Evolutionary conservation across 805 yeast species (phyloP), one percentile per base, ranked within the genome.

Genomic region (Saccharomycopsis schoenii): DNA sequence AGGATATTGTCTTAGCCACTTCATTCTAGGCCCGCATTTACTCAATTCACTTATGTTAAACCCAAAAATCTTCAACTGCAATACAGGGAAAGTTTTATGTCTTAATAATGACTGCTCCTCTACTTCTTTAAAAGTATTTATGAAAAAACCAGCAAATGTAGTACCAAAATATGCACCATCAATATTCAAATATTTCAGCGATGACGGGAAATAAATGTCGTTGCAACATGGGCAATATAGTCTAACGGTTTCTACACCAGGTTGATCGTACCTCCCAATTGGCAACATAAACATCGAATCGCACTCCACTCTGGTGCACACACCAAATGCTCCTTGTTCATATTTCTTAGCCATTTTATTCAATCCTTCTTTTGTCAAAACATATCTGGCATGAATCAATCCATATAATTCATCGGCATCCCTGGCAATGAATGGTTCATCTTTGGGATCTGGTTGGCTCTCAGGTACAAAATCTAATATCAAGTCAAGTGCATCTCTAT

Each of bases 111-210:
- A 85, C 68, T 88, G 90, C 67, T 83, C 82, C 69, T 88, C 96
- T 58, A 91, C 82, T 65, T 90, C 97, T n/a, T 94, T 90, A 74
- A 86, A 91, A 81, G 89, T 87, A 70, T 91, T 88, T 63, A 94
- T 83, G 68, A 94, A 88, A 66, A 94, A 80, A 1, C 97, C 97
- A 0, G 97, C 94, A 75, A 94, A 94, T 41, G 96, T 85, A 0
- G 98, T 90, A 4, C 99, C 98, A 76, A 96, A 94, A 69, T 87
- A 94, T 0, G 98, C 97, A 4, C 99, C 99, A 73, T 94, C 99
- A 52, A 94, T 83, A 69, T 89, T 89, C 61, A 88, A 76, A 72
- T 89, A 92, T 64, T 96, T 79, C n/a, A 92, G 84, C 60, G 91
- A 85, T 60, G 86, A 83, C 1, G 98, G 98, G 58, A 90, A 74